Evolutionary conservation across 441 rosid species (phyloP).

Genomic region (Francoa sonchifolia): DNA sequence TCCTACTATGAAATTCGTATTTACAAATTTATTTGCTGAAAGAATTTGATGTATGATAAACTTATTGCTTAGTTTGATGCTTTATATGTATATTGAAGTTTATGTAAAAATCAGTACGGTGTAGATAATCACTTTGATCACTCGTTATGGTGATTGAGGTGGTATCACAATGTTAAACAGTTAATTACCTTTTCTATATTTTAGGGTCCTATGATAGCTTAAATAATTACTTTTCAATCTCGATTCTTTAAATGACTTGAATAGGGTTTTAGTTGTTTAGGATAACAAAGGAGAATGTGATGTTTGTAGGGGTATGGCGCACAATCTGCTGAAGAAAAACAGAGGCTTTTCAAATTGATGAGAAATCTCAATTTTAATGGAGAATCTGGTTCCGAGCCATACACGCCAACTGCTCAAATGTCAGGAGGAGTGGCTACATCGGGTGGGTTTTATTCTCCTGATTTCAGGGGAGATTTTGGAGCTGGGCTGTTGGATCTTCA

Average conservation of each 20-base stretch:
- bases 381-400: constrained; percentile 76
- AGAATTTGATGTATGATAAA: too few relatives aligned
- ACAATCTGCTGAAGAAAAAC: constrained; percentile 95
- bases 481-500: constrained; percentile 98
- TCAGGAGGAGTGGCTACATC: constrained; percentile 45
- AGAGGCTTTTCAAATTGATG: constrained; percentile 87
- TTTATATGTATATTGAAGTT: too few relatives aligned
- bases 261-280: constrained; percentile 7
- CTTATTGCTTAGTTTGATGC: too few relatives aligned
- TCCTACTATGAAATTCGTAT: too few relatives aligned
- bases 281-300: constrained; percentile 10
- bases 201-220: too few relatives aligned
- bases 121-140: too few relatives aligned
- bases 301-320: constrained; percentile 75
- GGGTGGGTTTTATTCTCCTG: constrained; percentile 81
- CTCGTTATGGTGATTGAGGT: too few relatives aligned
- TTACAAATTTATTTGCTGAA: too few relatives aligned
- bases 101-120: too few relatives aligned
- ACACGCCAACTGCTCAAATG: constrained; percentile 57
- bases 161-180: too few relatives aligned
- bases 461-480: constrained; percentile 94
- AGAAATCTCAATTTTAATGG: constrained; percentile 90
- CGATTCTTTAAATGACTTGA: background rate
- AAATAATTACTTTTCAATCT: too few relatives aligned
- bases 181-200: too few relatives aligned